Percentiles rank a stretch among this genome's conserved stretches.
Evolutionary conservation across 805 yeast species (phyloP).

Genomic region (Torulaspora microellipsoides): DNA sequence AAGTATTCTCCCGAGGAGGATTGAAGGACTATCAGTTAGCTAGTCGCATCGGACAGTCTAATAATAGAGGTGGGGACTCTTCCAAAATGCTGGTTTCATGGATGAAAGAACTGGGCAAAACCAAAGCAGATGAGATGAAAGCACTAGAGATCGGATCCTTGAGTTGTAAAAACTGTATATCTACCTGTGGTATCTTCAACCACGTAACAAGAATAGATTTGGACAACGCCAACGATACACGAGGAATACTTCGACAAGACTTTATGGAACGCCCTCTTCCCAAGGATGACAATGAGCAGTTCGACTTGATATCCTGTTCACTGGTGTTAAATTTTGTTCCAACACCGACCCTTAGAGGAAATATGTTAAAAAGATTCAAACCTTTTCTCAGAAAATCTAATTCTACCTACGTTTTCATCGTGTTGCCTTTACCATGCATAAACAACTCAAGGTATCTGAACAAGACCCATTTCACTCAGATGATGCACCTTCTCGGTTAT

Average conservation of each 20-base stretch:
- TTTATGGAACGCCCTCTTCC: conserved; percentile 78
- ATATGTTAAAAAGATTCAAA: conserved; percentile 62
- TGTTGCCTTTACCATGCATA: conserved; percentile 84
- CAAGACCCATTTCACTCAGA: conserved; percentile 36
- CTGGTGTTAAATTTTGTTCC: conserved; percentile 88
- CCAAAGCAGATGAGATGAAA: conserved; percentile 11
- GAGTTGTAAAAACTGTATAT: conserved; percentile 60
- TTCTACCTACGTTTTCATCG: conserved; percentile 53
- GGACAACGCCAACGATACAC: conserved; percentile 61
- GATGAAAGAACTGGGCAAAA: conserved; percentile 42
- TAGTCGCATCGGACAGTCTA: conserved; percentile 76
- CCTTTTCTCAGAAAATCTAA: conserved; percentile 44
- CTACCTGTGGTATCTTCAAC: conserved; percentile 51
- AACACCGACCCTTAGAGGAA: conserved; percentile 62
- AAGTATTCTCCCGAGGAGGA: conserved; percentile 67
- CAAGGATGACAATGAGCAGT: conserved; percentile 39
- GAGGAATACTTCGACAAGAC: conserved; percentile 68
- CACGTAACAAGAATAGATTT: conserved; percentile 66
- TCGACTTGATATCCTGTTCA: conserved; percentile 73
- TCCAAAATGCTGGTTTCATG: conserved; percentile 75
- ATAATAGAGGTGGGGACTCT: conserved; percentile 84
- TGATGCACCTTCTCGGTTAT: conserved; percentile 64
- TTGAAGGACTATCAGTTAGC: conserved; percentile 77
- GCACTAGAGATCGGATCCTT: conserved; percentile 86
- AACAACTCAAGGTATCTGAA: conserved; percentile 76